phyloP scores from a whole-genome alignment of 2,329 filamentous ascomycete species.

The Penicillium oxalicum region DNA sequence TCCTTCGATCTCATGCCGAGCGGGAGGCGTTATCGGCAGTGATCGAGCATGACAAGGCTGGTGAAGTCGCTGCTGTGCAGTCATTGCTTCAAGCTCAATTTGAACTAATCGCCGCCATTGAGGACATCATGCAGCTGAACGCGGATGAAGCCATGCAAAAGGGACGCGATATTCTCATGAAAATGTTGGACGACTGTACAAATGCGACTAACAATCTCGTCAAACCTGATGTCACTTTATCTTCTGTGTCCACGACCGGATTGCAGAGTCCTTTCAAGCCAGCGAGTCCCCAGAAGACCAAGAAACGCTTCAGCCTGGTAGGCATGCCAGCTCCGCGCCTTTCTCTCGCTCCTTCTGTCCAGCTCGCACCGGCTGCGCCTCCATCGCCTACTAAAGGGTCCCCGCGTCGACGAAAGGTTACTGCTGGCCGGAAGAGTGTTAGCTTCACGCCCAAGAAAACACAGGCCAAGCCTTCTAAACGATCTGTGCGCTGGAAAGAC shows the following conservation, averaged over 20 bases:
- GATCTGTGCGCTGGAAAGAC: conserved; percentile 85
- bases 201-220: conserved; percentile 74
- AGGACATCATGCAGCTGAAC: conserved; percentile 73
- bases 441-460: conserved; percentile 72
- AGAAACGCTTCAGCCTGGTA: conserved; percentile 47
- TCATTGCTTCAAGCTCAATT: conserved; percentile 84
- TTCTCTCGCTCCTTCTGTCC: conserved; percentile 22
- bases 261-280: conserved; percentile 61
- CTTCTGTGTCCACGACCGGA: conserved; percentile 52
- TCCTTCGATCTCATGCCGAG: conserved; percentile 76
- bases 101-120: conserved; percentile 77
- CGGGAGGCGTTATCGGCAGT: conserved; percentile 72
- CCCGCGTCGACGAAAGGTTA: conserved; percentile 68
- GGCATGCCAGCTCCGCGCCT: conserved; percentile 24
- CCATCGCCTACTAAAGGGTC: conserved; percentile 67
- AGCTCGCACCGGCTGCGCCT: conserved; percentile 31
- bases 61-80: conserved; percentile 73
- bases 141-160: conserved; percentile 76
- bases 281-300: conserved; percentile 67
- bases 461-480: conserved; percentile 59
- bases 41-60: conserved; percentile 74
- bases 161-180: conserved; percentile 69
- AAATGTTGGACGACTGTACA: conserved; percentile 70
- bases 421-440: conserved; percentile 62
- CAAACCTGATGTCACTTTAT: conserved; percentile 72